Base-by-base conservation (phyloP, 257 asterid genomes). In the Cynanchum wilfordii region DNA sequence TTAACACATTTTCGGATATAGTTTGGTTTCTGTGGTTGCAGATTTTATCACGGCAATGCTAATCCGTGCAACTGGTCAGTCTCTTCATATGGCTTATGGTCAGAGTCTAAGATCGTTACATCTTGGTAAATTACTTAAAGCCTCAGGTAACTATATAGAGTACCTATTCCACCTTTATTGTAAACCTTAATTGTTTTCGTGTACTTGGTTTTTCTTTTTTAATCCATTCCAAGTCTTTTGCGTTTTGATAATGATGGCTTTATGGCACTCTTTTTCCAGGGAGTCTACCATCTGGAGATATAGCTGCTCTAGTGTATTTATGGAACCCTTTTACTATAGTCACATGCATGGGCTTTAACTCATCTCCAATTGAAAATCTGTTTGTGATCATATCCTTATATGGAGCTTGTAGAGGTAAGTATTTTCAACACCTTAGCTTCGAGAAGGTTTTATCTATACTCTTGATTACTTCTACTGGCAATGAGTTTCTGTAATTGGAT, bases 241-340 rank as follows among this genome's bases (percentile, higher is more conserved):
- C 54, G 11, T 40, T 44, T 30, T 6, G 33, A 50, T 57, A 68
- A 12, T 75, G 30, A 54, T 51, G 51, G 27, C 27, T 44, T 38
- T 22, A 65, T 47, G 67, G 27, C 10, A 20, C 75, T 70, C 68
- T 64, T 78, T 55, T 68, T 69, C 69, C 82, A 94, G 97, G 88
- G 64, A 79, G 82, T 82, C 85, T 92, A 68, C 89, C 92, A 15
- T 84, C 92, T 12, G 98, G 95, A 70, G 96, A 95, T 84, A 84
- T 95, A 71, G 97, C 97, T 66, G 96, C 94, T 76, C 96, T 95
- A 56, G 89, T 88, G 78, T 95, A 92, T 85, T 80, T 95, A 77
- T 95, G 98, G 98, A 92, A 92, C 80, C 98, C 99, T 74, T 89
- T 90, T 82, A 89, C 99, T 45, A 83, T 92, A 57, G 81, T 90